These are phyloP conservation scores for Stentor coeruleus DNA, from an alignment of 73 alveolate species.

Conservation along the genomic window DNA sequence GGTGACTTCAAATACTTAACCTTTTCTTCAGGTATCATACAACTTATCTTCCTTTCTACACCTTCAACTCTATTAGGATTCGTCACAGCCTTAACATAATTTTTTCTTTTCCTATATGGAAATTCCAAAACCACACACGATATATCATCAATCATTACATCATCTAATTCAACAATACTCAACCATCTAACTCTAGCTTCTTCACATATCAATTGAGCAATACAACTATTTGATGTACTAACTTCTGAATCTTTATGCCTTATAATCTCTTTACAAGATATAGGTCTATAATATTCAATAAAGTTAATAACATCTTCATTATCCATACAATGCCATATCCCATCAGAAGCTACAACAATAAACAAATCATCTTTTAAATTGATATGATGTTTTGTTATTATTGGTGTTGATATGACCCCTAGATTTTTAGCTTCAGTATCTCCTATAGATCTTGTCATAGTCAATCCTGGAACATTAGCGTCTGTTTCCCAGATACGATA, in stretches of 20 bases:
- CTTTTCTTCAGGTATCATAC: not conserved
- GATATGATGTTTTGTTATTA: constrained; percentile 44
- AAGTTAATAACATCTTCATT: constrained; percentile 1
- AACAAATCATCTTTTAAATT: constrained; percentile 24
- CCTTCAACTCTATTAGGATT: not conserved
- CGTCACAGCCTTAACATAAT: not conserved
- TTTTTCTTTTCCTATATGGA: not conserved
- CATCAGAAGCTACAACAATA: constrained; percentile 49
- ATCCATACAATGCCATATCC: constrained; percentile 44
- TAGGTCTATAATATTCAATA: not conserved
- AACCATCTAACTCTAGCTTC: not conserved
- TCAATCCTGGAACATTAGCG: constrained; percentile 58
- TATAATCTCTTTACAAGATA: not conserved
- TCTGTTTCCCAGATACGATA: constrained; percentile 60
- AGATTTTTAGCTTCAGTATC: constrained; percentile 59
- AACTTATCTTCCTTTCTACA: not conserved
- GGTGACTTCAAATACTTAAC: not conserved
- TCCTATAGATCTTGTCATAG: constrained; percentile 64
- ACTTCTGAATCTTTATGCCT: constrained; percentile 1
- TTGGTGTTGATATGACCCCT: constrained; percentile 61
- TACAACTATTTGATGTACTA: not conserved
- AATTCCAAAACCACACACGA: not conserved
- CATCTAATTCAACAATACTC: not conserved
- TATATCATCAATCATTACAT: not conserved
- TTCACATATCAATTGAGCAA: not conserved